A percentile compares a stretch with the other conserved stretches of the same genome.
Conservation (phyloP, 306 rosid genomes). For the Cicer arietinum region DNA sequence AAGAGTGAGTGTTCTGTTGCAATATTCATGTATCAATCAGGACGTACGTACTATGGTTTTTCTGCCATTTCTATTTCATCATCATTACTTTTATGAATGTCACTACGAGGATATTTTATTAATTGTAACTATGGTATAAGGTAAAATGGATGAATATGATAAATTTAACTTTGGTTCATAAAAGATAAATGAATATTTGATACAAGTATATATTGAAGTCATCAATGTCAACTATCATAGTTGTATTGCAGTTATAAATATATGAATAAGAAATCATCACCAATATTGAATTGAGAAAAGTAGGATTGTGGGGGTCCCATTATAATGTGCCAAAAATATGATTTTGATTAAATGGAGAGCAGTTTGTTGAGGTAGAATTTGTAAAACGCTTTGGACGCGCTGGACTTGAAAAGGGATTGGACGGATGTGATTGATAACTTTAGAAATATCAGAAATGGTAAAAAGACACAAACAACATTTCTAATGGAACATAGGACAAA, state of each 20-base stretch:
- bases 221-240: too few relatives aligned
- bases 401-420: neutral
- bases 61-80: neutral
- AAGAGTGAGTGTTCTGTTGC: slow-evolving; percentile 9
- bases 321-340: neutral
- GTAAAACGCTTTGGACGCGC: neutral
- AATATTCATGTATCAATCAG: neutral
- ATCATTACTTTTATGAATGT: neutral
- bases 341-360: neutral
- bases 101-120: too few relatives aligned
- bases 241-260: too few relatives aligned
- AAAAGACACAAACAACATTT: too few relatives aligned
- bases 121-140: too few relatives aligned
- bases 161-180: too few relatives aligned
- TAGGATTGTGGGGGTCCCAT: too few relatives aligned
- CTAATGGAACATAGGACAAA: too few relatives aligned
- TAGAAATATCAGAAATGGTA: neutral
- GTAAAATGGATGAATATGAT: neutral
- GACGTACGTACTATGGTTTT: neutral
- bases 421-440: neutral
- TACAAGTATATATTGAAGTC: too few relatives aligned
- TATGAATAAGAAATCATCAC: too few relatives aligned
- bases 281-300: too few relatives aligned
- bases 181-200: too few relatives aligned
- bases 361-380: neutral